Percentiles rank a stretch among this genome's conserved stretches.
These are phyloP conservation scores for Fusarium lyarnte DNA, from an alignment of 2,329 filamentous ascomycete species.

Conservation along the genomic window DNA sequence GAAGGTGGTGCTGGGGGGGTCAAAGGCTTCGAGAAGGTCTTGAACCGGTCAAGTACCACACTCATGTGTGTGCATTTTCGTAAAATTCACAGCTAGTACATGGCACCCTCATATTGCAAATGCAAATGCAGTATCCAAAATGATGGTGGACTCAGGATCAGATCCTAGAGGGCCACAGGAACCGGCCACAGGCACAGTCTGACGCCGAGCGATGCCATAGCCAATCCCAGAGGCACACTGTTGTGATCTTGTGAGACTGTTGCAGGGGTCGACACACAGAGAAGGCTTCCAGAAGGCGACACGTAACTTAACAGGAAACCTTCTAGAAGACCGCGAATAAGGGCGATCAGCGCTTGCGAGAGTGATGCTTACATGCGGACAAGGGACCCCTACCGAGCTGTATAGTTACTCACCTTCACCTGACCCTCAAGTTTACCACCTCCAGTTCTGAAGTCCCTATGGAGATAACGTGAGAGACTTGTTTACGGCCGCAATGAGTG, in stretches of 20 bases:
- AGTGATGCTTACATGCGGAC: slow-evolving; percentile 1
- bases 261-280: background rate
- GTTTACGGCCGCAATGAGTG: background rate
- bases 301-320: slow-evolving; percentile 2
- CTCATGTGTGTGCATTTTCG: background rate
- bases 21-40: slow-evolving; percentile 2
- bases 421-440: slow-evolving; percentile 11
- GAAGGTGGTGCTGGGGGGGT: background rate
- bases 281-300: slow-evolving; percentile 8
- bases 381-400: background rate
- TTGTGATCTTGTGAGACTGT: background rate
- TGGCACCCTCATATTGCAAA: background rate
- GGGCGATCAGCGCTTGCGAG: background rate
- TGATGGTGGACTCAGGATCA: background rate
- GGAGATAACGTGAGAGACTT: background rate
- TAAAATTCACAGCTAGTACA: background rate
- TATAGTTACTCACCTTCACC: background rate
- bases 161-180: slow-evolving; percentile 4
- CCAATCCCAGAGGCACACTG: slow-evolving; percentile 1
- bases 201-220: background rate
- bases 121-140: background rate
- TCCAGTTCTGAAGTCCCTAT: background rate
- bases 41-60: background rate
- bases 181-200: slow-evolving; percentile 3
- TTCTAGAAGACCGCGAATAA: slow-evolving; percentile 1